These are phyloP conservation scores for Kwoniella dejecticola DNA, from an alignment of 768 basidiomycete species.

Conservation along the genomic window DNA sequence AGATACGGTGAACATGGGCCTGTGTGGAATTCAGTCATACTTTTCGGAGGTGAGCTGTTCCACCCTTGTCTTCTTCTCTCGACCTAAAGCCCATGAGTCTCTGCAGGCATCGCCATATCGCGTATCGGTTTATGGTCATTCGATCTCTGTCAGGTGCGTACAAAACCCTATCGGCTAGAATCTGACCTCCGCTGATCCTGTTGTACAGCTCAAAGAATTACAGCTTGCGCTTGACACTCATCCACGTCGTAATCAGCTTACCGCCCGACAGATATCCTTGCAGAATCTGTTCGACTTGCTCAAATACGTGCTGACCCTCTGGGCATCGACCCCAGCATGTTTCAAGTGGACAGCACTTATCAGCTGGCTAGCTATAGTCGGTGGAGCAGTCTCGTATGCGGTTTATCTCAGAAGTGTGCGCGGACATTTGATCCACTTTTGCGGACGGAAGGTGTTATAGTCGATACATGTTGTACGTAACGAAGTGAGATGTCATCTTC, in stretches of 20 bases:
- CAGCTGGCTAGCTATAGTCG: conserved; percentile 40
- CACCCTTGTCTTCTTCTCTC: not conserved
- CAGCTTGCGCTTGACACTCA: conserved; percentile 48
- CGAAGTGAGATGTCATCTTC: not conserved
- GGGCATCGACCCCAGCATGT: conserved; percentile 30
- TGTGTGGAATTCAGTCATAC: conserved; percentile 33
- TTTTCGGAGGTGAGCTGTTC: conserved; percentile 31
- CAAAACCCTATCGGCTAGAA: not conserved
- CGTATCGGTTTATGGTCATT: conserved; percentile 54
- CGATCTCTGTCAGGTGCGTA: conserved; percentile 49
- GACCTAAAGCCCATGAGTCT: not conserved
- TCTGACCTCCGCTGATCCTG: conserved; percentile 8
- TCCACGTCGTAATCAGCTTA: conserved; percentile 49
- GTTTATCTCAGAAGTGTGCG: conserved; percentile 40
- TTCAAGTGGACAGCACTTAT: conserved; percentile 53
- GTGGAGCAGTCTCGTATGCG: conserved; percentile 39
- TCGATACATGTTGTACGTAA: not conserved
- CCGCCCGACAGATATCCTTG: conserved; percentile 49
- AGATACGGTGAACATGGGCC: conserved; percentile 40
- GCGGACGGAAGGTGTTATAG: conserved; percentile 4
- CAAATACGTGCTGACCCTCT: conserved; percentile 49
- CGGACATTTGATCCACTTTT: conserved; percentile 47
- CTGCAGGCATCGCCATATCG: conserved; percentile 44
- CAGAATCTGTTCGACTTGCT: conserved; percentile 50
- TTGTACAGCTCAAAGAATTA: conserved; percentile 44